Evolutionary conservation across 345 rosid species (phyloP), one percentile per base, ranked within the genome.

Genomic region (Populus euphratica): DNA sequence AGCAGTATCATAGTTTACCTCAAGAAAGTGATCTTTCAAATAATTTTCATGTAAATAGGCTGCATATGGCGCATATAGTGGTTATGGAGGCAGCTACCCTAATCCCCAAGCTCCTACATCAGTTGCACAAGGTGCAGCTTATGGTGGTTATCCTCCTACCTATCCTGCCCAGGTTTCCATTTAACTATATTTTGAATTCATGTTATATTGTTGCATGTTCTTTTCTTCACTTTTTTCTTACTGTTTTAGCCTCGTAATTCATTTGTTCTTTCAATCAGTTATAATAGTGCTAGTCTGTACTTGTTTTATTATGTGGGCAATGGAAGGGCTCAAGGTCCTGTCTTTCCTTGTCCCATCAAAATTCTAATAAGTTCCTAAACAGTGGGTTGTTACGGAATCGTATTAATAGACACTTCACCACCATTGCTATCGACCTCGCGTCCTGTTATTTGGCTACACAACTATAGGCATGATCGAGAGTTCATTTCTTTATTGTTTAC

Each of bases 71-170:
- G 86, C 93, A 56, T 96, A 93, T 86, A 81, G 88, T 69, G 89
- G 88, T 43, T 96, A 96, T 81, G 88, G 90, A 10, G 79, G 91
- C 72, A 86, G 88, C 77, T 93, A 93, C 74, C 61, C 94, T 2
- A 73, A 86, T 65, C 92, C 94, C 18, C 98, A 91, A 73, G 87
- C 79, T 68, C 88, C 96, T n/a, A 56, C 96, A 12, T 83, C 98
- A 0, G 91, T 78, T 69, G 91, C 97, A 59, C 99, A 86, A 75
- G 81, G 81, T 67, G 86, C 91, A 73, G 83, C 89, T 5, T 96
- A 94, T 86, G 92, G 89, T 49, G 88, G 93, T 79, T 96, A 94
- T 86, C 97, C 97, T 69, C 73, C 92, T 16, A 83, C 91, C 5
- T 92, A 91, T 86, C 90, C 97, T 73, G 87, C 82, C 66, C 99